Evolutionary conservation across 148 eudicot species (phyloP).

Genomic region (Nepenthes gracilis): DNA sequence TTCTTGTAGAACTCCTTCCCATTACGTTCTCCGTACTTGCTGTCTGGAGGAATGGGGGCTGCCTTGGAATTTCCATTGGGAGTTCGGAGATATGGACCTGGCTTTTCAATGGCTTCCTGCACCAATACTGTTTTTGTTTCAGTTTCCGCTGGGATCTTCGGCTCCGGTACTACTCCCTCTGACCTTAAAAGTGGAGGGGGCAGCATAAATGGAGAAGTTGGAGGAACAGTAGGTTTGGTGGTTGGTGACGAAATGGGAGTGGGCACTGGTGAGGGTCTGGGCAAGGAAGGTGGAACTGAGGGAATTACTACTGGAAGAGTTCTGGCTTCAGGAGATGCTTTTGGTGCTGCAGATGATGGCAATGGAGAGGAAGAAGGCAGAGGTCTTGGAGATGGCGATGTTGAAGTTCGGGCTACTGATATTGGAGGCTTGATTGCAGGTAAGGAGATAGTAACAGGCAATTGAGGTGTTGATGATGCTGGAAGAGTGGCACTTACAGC

Average conservation of each 20-base stretch:
- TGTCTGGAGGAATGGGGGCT: neutral
- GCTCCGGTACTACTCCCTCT: constrained; percentile 2
- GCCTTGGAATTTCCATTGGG: constrained; percentile 5
- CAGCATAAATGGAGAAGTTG: constrained; percentile 50
- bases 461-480: neutral
- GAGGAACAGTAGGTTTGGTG: constrained; percentile 11
- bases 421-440: neutral
- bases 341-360: neutral
- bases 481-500: constrained; percentile 7
- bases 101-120: constrained; percentile 30
- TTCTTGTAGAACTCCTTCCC: constrained; percentile 7
- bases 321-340: neutral
- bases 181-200: constrained; percentile 43
- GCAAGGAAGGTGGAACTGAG: constrained; percentile 6
- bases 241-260: constrained; percentile 25
- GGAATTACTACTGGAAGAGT: neutral
- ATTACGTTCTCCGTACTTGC: constrained; percentile 1
- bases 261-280: constrained; percentile 17
- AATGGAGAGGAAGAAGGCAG: neutral
- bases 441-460: neutral
- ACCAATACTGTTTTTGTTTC: constrained; percentile 39
- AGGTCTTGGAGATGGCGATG: constrained; percentile 3
- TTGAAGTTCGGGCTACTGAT: neutral
- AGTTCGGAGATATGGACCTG: constrained; percentile 8
- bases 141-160: constrained; percentile 19